Percentiles rank a stretch among this genome's conserved stretches.
phyloP scores from a whole-genome alignment of 2,329 filamentous ascomycete species.

The Microdochium trichocladiopsis region DNA sequence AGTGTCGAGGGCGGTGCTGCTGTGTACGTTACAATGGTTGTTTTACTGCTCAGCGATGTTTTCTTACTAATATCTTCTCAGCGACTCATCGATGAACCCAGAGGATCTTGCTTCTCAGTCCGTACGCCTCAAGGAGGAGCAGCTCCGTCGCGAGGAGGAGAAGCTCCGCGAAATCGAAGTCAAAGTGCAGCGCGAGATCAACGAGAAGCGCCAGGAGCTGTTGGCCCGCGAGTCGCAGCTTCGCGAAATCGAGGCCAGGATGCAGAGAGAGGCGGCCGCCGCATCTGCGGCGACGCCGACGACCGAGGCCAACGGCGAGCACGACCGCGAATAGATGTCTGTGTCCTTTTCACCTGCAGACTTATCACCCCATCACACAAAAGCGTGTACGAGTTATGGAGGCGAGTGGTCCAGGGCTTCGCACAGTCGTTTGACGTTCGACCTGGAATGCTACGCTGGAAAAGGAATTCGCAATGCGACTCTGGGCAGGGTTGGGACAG shows the following conservation, averaged over 20 bases:
- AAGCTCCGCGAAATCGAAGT: slow-evolving; percentile 98
- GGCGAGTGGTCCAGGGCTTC: too few relatives aligned
- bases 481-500: too few relatives aligned
- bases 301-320: slow-evolving; percentile 47
- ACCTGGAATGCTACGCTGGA: too few relatives aligned
- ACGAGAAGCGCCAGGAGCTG: slow-evolving; percentile 98
- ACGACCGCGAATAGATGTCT: slow-evolving; percentile 38
- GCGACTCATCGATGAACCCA: slow-evolving; percentile 90
- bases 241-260: slow-evolving; percentile 96
- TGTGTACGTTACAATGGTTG: slow-evolving; percentile 57
- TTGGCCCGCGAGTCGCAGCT: slow-evolving; percentile 96
- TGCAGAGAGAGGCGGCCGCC: slow-evolving; percentile 76
- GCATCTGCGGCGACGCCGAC: slow-evolving; percentile 28
- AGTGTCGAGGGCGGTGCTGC: slow-evolving; percentile 86
- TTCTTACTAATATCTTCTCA: slow-evolving; percentile 27
- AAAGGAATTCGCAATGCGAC: too few relatives aligned
- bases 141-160: slow-evolving; percentile 98
- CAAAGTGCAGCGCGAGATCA: slow-evolving; percentile 99
- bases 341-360: slow-evolving; percentile 13
- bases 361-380: slow-evolving; percentile 7
- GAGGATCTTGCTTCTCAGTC: slow-evolving; percentile 96
- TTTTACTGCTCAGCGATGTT: neutral
- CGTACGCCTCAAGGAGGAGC: slow-evolving; percentile 98
- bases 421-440: too few relatives aligned
- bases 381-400: too few relatives aligned